Conservation (phyloP, 371 early-diverging fungal species). For the Apophysomyces elegans region DNA sequence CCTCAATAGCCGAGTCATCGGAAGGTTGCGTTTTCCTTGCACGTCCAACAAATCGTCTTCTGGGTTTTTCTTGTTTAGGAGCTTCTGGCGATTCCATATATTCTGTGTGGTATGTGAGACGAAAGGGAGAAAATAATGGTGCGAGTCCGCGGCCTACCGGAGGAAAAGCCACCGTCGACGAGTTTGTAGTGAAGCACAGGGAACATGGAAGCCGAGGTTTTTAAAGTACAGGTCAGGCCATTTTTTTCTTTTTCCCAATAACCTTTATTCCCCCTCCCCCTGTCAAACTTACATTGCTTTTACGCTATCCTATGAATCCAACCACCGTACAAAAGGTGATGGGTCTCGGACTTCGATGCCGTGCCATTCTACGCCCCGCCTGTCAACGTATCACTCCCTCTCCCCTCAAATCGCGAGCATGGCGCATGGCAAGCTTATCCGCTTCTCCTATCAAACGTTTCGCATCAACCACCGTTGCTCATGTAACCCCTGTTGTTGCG, state of each 20-base stretch:
- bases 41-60: constrained; percentile 68
- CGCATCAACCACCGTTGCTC: constrained; percentile 9
- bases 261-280: background rate
- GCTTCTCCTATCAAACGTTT: background rate
- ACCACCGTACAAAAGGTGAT: background rate
- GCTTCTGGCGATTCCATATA: constrained; percentile 15
- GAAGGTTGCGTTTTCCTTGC: constrained; percentile 42
- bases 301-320: background rate
- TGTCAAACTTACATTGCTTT: background rate
- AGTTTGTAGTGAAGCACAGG: no score
- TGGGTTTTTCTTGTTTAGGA: constrained; percentile 43
- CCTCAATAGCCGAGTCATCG: constrained; percentile 54
- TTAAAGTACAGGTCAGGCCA: no score
- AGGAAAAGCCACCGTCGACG: constrained; percentile 7
- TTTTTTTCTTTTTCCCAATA: no score
- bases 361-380: background rate
- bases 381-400: background rate
- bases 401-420: no score
- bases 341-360: background rate
- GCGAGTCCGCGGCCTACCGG: no score
- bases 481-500: constrained; percentile 10
- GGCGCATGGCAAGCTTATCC: background rate
- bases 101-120: background rate
- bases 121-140: background rate
- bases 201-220: no score